phyloP scores from a whole-genome alignment of 169 alveolate species.

The Plasmodium gaboni region DNA sequence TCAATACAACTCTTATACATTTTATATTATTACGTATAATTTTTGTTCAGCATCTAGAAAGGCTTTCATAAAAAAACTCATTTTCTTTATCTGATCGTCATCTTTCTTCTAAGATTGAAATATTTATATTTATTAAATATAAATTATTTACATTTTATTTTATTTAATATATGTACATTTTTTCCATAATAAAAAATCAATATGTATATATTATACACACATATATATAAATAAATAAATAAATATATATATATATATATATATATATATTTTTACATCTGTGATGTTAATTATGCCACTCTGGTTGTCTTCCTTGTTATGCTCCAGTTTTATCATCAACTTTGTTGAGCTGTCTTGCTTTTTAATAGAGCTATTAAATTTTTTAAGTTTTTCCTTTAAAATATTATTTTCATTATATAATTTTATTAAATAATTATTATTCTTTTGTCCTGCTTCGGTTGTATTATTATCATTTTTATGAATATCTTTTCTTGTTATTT shows the following conservation, averaged over 20 bases:
- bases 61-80: constrained; percentile 50
- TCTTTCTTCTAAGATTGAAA: constrained; percentile 19
- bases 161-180: not conserved
- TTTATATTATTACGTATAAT: constrained; percentile 36
- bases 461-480: constrained; percentile 12
- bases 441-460: constrained; percentile 15
- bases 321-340: constrained; percentile 3
- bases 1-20: not conserved
- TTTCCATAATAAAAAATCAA: no score
- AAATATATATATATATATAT: no score
- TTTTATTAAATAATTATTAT: constrained; percentile 58
- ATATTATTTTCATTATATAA: constrained; percentile 65
- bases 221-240: no score
- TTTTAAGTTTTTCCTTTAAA: constrained; percentile 64
- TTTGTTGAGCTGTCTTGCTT: not conserved
- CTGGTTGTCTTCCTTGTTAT: not conserved
- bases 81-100: constrained; percentile 21
- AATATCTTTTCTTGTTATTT: constrained; percentile 25
- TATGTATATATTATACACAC: not conserved
- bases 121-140: not conserved
- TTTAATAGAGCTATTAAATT: constrained; percentile 15
- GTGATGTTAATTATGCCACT: not conserved
- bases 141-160: not conserved
- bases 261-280: constrained; percentile 6
- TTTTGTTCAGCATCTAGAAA: constrained; percentile 66